Base-by-base conservation (phyloP, 2,329 filamentous ascomycete species). In the Colletotrichum incanum region DNA sequence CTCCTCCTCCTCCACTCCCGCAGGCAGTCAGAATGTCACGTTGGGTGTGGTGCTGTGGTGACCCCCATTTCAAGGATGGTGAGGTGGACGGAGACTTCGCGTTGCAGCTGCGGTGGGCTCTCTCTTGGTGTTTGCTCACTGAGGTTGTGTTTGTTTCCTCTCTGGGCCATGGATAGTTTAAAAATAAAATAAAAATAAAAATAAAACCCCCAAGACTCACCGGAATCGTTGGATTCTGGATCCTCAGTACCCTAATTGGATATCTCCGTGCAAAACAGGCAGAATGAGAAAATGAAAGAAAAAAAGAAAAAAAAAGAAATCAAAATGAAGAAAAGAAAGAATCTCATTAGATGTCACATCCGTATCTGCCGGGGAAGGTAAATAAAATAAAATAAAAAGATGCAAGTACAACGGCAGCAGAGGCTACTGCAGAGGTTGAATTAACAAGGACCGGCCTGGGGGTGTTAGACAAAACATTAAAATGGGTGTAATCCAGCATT, bases 21-120 rank as follows among this genome's bases (percentile, higher is more conserved):
- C n/a, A 18, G 37, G 37, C 45, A 55, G 34, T n/a, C 26, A 14
- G 23, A 39, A 41, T 28, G 31, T 34, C 60, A 41, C 43, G 52
- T 23, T 18, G 26, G 26, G 45, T 31, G 52, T 45, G 52, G 60
- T 43, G 61, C 31, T 34, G 58, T 23, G 47, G 49, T 68, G 28
- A 45, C 58, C 28, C 16, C 50, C 37, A 23, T 55, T 37, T n/a
- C 45, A 50, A 20, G 34, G 47, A 67, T 62, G 45, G 37, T n/a
- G 58, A 63, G 49, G 28, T 39, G 49, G 16, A 55, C 39, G 41
- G 58, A 56, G 31, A 65, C 31, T 52, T 31, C 12, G 7, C 20
- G 63, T 64, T 56, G 39, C 52, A 58, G 43, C 63, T 58, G 26
- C n/a, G 50, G 62, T 66, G 52, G 67, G 39, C 54, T 66, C 28